A percentile compares a stretch with the other conserved stretches of the same genome.
Conservation (phyloP, 2,329 filamentous ascomycete genomes). For the Xylariaceae sp. region DNA sequence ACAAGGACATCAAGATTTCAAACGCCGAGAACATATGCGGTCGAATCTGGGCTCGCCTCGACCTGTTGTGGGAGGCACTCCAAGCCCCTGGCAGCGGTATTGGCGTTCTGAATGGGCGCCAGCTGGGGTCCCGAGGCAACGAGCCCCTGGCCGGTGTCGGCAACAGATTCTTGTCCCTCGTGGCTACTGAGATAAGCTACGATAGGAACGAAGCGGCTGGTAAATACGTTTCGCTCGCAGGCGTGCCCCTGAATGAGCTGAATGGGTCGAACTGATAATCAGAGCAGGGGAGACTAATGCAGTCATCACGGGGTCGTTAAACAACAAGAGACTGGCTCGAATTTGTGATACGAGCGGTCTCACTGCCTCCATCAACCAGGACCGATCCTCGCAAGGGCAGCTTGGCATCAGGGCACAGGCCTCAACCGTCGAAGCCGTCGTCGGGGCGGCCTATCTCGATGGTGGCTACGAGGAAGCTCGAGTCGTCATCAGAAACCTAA, state of each 20-base stretch:
- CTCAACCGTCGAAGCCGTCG: background rate
- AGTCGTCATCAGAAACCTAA: background rate
- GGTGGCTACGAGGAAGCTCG: background rate
- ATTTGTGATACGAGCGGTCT: background rate
- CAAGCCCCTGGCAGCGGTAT: no score
- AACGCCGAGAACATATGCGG: no score
- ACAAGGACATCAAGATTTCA: no score
- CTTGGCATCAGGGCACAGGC: background rate
- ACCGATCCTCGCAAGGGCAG: background rate
- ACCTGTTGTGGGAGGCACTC: no score
- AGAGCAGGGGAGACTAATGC: background rate
- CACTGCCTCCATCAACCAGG: background rate
- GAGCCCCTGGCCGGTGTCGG: background rate
- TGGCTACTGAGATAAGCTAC: no score
- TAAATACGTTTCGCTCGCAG: background rate
- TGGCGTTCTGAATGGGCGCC: no score
- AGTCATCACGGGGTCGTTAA: background rate
- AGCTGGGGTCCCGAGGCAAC: no score
- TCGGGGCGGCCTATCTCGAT: background rate
- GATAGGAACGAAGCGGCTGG: background rate
- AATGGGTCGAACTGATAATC: background rate
- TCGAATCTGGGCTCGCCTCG: no score
- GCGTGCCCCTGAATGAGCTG: background rate
- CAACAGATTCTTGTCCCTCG: background rate
- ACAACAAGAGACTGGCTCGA: background rate